phyloP scores from a whole-genome alignment of 495 filamentous ascomycete species.

The Penicillium flavigenum region DNA sequence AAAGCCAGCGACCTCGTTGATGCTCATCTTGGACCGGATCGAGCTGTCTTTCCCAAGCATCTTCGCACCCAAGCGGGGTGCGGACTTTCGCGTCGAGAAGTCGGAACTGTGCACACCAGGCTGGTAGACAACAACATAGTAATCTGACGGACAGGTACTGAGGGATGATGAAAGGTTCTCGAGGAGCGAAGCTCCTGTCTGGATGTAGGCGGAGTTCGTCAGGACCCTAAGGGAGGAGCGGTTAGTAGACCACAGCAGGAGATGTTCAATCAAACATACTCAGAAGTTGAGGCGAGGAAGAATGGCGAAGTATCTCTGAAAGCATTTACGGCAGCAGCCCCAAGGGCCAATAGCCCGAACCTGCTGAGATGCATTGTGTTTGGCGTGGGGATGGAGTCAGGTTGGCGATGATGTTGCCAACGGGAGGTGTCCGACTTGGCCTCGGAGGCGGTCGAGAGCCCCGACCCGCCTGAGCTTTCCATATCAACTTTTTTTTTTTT shows the following conservation, averaged over 20 bases:
- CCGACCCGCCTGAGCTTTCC: conserved; percentile 30
- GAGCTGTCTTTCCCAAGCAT: conserved; percentile 49
- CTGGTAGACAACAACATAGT: conserved; percentile 79
- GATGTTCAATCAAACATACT: conserved; percentile 53
- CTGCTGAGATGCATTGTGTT: conserved; percentile 60
- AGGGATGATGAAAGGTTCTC: conserved; percentile 43
- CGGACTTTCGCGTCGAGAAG: conserved; percentile 51
- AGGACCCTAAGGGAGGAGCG: conserved; percentile 40
- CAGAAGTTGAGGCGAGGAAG: conserved; percentile 74
- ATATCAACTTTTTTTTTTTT: conserved; percentile 33
- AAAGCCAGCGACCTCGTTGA: conserved; percentile 64
- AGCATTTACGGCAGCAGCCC: conserved; percentile 59
- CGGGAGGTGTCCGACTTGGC: conserved; percentile 31
- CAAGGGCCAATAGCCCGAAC: conserved; percentile 61
- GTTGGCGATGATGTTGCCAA: conserved; percentile 28
- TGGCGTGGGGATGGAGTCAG: conserved; percentile 22
- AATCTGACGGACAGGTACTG: conserved; percentile 65
- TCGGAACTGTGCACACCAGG: conserved; percentile 71
- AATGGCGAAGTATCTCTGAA: conserved; percentile 87
- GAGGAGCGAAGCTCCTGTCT: conserved; percentile 42
- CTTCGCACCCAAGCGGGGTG: conserved; percentile 61
- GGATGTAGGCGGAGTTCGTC: conserved; percentile 44
- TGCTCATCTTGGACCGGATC: conserved; percentile 48
- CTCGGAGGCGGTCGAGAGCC: conserved; percentile 34
- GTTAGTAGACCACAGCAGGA: conserved; percentile 31